phyloP scores from a whole-genome alignment of 108 stramenopile species.

The Cyclotella baltica region DNA sequence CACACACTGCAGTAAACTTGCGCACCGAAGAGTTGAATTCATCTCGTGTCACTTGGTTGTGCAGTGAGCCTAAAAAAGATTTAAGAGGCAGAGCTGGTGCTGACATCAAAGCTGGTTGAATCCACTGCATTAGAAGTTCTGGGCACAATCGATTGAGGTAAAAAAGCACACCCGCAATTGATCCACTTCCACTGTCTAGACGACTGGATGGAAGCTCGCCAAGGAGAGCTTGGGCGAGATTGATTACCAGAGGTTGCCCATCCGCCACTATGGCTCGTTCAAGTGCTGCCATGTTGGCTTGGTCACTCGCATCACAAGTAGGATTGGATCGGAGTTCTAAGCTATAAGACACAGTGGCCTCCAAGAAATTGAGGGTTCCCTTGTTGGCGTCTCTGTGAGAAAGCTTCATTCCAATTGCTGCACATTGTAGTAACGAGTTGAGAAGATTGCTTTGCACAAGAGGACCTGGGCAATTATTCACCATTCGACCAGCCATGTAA shows the following conservation, averaged over 20 bases:
- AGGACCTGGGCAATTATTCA: slow-evolving; percentile 80
- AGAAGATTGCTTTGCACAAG: slow-evolving; percentile 72
- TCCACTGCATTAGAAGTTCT: slow-evolving; percentile 73
- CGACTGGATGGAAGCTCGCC: slow-evolving; percentile 84
- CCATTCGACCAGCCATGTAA: slow-evolving; percentile 89
- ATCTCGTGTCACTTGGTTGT: slow-evolving; percentile 65
- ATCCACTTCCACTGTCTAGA: slow-evolving; percentile 68
- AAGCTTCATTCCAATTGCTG: slow-evolving; percentile 80
- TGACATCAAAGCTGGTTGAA: slow-evolving; percentile 55
- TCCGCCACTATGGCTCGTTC: slow-evolving; percentile 64
- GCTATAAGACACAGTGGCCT: slow-evolving; percentile 70
- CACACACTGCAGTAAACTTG: slow-evolving; percentile 69
- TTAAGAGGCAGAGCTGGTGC: slow-evolving; percentile 65
- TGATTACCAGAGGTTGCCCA: slow-evolving; percentile 76
- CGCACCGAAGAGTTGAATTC: slow-evolving; percentile 76
- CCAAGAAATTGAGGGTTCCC: slow-evolving; percentile 86
- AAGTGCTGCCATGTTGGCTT: slow-evolving; percentile 57
- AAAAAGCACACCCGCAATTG: slow-evolving; percentile 82
- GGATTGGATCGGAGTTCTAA: slow-evolving; percentile 56
- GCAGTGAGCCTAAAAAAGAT: slow-evolving; percentile 66
- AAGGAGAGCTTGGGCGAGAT: slow-evolving; percentile 68
- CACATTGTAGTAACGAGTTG: slow-evolving; percentile 77
- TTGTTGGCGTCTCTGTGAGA: slow-evolving; percentile 88
- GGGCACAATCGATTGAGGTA: slow-evolving; percentile 78
- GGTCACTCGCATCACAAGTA: slow-evolving; percentile 37